phyloP scores from a whole-genome alignment of 306 rosid genomes.

The Castanospermum australe region DNA sequence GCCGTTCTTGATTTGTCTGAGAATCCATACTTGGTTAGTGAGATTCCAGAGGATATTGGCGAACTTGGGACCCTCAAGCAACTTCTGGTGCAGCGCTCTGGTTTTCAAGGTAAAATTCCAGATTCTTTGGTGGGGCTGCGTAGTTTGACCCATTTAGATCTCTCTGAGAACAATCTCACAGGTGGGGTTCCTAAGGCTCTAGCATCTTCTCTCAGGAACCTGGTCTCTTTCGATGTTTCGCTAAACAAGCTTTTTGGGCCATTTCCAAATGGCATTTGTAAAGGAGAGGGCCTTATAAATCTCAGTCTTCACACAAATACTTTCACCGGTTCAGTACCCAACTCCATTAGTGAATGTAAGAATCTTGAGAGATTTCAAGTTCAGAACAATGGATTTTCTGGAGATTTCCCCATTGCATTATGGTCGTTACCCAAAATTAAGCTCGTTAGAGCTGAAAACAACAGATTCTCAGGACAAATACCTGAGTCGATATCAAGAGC shows the following conservation, averaged over 20 bases:
- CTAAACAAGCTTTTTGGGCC: slow-evolving; percentile 74
- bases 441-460: slow-evolving; percentile 92
- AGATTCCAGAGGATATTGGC: slow-evolving; percentile 76
- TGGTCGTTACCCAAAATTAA: slow-evolving; percentile 85
- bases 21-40: slow-evolving; percentile 74
- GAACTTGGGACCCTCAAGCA: slow-evolving; percentile 64
- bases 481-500: slow-evolving; percentile 86
- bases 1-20: slow-evolving; percentile 81
- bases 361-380: slow-evolving; percentile 90
- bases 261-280: slow-evolving; percentile 76
- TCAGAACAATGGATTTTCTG: slow-evolving; percentile 84
- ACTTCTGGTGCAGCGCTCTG: slow-evolving; percentile 68
- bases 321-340: slow-evolving; percentile 63
- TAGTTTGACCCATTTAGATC: slow-evolving; percentile 67
- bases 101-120: slow-evolving; percentile 84
- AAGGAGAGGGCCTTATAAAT: slow-evolving; percentile 52
- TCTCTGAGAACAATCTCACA: slow-evolving; percentile 82
- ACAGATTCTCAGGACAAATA: slow-evolving; percentile 74
- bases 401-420: slow-evolving; percentile 62
- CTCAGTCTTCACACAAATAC: slow-evolving; percentile 72
- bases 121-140: slow-evolving; percentile 58
- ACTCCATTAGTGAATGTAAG: slow-evolving; percentile 61
- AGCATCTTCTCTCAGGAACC: slow-evolving; percentile 67
- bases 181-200: slow-evolving; percentile 59
- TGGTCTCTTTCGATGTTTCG: slow-evolving; percentile 87